Base-by-base conservation (phyloP, 495 filamentous ascomycete genomes). In the Penicillium silybi region DNA sequence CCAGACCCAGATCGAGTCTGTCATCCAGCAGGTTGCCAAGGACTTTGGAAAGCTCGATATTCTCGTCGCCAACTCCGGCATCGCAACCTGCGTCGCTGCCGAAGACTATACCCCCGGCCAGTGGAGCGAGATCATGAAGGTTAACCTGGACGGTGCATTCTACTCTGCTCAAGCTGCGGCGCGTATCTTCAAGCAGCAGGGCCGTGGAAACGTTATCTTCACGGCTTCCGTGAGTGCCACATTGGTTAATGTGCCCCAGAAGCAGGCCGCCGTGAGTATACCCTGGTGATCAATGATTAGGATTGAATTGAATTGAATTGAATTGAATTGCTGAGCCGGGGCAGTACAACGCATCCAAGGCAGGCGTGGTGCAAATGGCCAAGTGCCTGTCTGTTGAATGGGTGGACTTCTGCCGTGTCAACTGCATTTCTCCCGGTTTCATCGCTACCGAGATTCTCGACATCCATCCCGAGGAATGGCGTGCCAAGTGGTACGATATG, bases 51-150 rank as follows among this genome's bases (percentile, higher is more conserved):
- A 79, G 4, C 79, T 92, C 4, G 88, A 92, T 61, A 77, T 90
- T 58, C 86, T 91, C 57, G 81, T 92, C 35, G 85, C 84, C 10
- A 91, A 91, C 59, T 83, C 85, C 5, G 88, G 88, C 6, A 84
- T 90, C 40, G 69, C 76, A 4, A 85, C 60, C 7, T 57, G 46
- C 15, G 41, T 67, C n/a, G 48, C 66, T 0, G 70, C 68, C 0
- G 70, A 72, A 25, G 72, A 75, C 16, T 72, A 69, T 47, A 67
- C 65, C 0, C 4, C 57, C 2, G 56, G 59, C 4, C 57, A 66
- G 38, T 71, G 67, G 66, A 63, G 63, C 11, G 54, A 72, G 10
- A 70, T 76, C 26, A 75, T 75, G 64, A 67, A 71, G 16, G 71
- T 76, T 11, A 78, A 78, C 40, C 63, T 76, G 0, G 74, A 78